These are phyloP conservation scores for Monosporozyma aerobia DNA, from an alignment of 805 yeast species.

Conservation along the genomic window DNA sequence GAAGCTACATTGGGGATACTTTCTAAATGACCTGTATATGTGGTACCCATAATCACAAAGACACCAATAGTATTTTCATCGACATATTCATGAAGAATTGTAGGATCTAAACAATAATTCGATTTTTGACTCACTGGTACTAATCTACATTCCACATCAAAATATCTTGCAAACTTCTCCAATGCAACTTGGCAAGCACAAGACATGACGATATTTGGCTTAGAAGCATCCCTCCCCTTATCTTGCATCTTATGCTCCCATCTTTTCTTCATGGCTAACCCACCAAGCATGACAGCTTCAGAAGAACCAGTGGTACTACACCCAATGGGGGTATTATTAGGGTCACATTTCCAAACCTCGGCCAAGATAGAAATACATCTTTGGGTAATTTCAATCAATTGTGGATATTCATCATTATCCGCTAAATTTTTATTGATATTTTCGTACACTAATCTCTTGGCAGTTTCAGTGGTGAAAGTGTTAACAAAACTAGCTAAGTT, in stretches of 20 bases:
- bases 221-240: slow-evolving; percentile 47
- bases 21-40: slow-evolving; percentile 90
- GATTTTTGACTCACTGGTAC: slow-evolving; percentile 54
- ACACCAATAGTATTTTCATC: slow-evolving; percentile 93
- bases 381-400: slow-evolving; percentile 65
- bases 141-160: slow-evolving; percentile 79
- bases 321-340: slow-evolving; percentile 47
- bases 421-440: slow-evolving; percentile 83
- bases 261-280: slow-evolving; percentile 80
- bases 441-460: slow-evolving; percentile 48
- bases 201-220: slow-evolving; percentile 87
- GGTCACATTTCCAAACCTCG: slow-evolving; percentile 71
- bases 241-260: slow-evolving; percentile 67
- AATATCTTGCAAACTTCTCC: slow-evolving; percentile 89
- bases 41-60: slow-evolving; percentile 81
- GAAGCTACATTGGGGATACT: slow-evolving; percentile 52
- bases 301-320: slow-evolving; percentile 91
- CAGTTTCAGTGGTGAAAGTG: slow-evolving; percentile 51
- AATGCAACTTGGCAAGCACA: slow-evolving; percentile 89
- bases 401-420: slow-evolving; percentile 90
- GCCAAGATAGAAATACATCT: slow-evolving; percentile 77
- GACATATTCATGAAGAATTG: slow-evolving; percentile 49
- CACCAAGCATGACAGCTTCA: slow-evolving; percentile 91
- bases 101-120: slow-evolving; percentile 55
- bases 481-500: slow-evolving; percentile 87